Evolutionary conservation across 2,329 filamentous ascomycete species (phyloP).

Genomic region (Colletotrichum ledebouriae): DNA sequence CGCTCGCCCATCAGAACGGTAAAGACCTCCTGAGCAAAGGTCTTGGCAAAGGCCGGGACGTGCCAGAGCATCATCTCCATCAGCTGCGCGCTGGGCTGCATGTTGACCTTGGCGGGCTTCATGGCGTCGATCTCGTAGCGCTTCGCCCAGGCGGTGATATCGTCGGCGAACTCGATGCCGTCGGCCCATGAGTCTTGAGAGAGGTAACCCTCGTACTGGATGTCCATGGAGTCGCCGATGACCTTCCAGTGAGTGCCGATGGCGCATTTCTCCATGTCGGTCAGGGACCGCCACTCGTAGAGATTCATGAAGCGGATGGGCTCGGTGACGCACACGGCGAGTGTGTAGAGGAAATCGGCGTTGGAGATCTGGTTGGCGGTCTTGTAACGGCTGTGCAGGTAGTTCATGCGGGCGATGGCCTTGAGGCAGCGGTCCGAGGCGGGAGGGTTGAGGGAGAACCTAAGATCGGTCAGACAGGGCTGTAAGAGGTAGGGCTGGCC

Average conservation of each 20-base stretch:
- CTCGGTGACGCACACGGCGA: constrained; percentile 73
- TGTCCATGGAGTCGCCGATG: constrained; percentile 78
- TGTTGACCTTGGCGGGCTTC: constrained; percentile 64
- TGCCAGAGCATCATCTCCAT: constrained; percentile 71
- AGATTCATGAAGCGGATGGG: constrained; percentile 72
- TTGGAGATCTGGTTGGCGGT: constrained; percentile 54
- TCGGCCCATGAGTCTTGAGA: constrained; percentile 58
- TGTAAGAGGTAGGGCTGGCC: neutral
- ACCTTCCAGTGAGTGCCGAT: constrained; percentile 78
- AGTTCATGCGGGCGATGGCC: constrained; percentile 57
- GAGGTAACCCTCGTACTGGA: constrained; percentile 62
- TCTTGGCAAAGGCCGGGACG: constrained; percentile 61
- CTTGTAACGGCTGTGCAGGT: constrained; percentile 54
- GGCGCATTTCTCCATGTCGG: constrained; percentile 76
- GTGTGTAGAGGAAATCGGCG: constrained; percentile 56
- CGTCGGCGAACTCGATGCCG: constrained; percentile 65
- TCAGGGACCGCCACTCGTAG: constrained; percentile 79
- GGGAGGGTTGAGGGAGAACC: constrained; percentile 53
- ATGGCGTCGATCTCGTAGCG: constrained; percentile 72
- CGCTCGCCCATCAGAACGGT: constrained; percentile 74
- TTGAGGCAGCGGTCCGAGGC: constrained; percentile 52
- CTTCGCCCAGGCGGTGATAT: constrained; percentile 62
- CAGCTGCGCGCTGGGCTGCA: constrained; percentile 69
- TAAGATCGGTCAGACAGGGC: constrained; percentile 28
- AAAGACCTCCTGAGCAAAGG: constrained; percentile 64